Evolutionary conservation across 768 basidiomycete species (phyloP).

Genomic region (Cyclocybe cylindracea): DNA sequence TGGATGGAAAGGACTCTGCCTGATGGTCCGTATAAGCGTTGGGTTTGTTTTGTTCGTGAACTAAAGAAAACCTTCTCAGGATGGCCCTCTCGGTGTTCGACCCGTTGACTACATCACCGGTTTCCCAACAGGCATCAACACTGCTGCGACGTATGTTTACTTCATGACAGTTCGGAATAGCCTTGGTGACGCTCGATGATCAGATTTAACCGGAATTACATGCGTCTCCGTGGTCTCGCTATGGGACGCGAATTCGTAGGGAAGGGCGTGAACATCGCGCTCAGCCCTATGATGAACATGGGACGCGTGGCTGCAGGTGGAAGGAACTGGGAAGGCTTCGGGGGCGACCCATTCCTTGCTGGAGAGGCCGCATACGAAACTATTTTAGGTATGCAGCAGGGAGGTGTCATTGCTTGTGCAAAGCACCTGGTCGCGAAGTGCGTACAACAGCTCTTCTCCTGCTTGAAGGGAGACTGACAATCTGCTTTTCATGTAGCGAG

Average conservation of each 20-base stretch:
- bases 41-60: neutral
- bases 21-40: constrained; percentile 46
- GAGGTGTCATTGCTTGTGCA: constrained; percentile 84
- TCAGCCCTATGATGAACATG: constrained; percentile 88
- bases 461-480: neutral
- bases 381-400: constrained; percentile 75
- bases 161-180: neutral
- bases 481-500: constrained; percentile 43
- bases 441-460: constrained; percentile 16
- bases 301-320: constrained; percentile 78
- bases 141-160: constrained; percentile 70
- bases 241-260: constrained; percentile 84
- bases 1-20: constrained; percentile 69
- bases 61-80: constrained; percentile 30
- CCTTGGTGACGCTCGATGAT: neutral
- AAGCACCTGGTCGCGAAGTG: constrained; percentile 84
- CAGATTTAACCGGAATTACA: constrained; percentile 76
- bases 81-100: constrained; percentile 80
- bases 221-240: constrained; percentile 72
- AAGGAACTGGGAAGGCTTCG: constrained; percentile 97
- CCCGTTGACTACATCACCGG: constrained; percentile 69
- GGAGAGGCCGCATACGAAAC: constrained; percentile 83
- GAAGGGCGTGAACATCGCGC: constrained; percentile 82
- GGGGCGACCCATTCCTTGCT: constrained; percentile 84
- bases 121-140: constrained; percentile 82